Conservation (phyloP, 2,329 filamentous ascomycete species). For the Rhynchosporium secalis region DNA sequence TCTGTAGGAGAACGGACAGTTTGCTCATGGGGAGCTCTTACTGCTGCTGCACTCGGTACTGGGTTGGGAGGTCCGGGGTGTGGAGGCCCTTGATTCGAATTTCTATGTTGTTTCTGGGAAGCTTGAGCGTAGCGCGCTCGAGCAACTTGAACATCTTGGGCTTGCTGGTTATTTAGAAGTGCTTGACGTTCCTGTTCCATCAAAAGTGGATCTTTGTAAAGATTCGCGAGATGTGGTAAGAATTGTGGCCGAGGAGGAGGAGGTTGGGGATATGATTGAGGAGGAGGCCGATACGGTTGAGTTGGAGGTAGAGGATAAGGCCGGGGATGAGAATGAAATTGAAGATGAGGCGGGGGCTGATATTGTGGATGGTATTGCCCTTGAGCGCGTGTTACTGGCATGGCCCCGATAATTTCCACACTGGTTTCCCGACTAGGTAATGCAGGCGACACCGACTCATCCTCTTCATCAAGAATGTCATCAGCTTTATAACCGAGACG, state of each 20-base stretch:
- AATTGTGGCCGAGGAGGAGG: not conserved
- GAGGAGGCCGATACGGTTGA: not conserved
- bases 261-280: not conserved
- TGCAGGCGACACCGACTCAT: conserved; percentile 28
- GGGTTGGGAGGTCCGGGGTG: too few species aligned
- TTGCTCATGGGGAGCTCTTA: conserved; percentile 4
- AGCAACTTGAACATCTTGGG: conserved; percentile 9
- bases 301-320: not conserved
- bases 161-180: conserved; percentile 8
- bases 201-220: conserved; percentile 12
- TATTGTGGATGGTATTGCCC: not conserved
- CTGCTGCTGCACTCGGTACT: not conserved
- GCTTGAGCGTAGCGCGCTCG: conserved; percentile 9
- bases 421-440: not conserved
- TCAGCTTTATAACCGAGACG: conserved; percentile 36
- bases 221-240: not conserved
- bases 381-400: not conserved
- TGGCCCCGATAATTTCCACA: not conserved
- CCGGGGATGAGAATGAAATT: too few species aligned
- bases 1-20: not conserved
- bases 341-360: not conserved
- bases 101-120: not conserved
- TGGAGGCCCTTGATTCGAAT: not conserved
- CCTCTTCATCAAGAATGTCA: conserved; percentile 34
- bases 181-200: conserved; percentile 13